Evolutionary conservation across 441 rosid genomes (phyloP).

Genomic region (Jatropha podagrica): DNA sequence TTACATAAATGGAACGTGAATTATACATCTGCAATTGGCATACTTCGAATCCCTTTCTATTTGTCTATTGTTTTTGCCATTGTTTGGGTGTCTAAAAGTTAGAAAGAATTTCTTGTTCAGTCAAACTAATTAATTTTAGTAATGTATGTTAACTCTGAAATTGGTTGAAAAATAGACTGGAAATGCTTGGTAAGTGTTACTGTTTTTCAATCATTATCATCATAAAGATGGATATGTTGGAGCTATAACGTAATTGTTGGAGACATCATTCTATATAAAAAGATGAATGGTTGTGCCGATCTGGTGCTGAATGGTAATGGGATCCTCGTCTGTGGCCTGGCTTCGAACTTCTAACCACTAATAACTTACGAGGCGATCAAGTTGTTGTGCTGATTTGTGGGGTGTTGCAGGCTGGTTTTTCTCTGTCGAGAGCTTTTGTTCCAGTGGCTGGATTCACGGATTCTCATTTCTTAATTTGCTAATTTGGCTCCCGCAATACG

Average conservation of each 20-base stretch:
- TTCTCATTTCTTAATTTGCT: not conserved
- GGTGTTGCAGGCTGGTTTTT: not conserved
- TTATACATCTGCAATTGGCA: not conserved
- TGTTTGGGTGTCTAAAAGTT: not conserved
- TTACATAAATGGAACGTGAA: not conserved
- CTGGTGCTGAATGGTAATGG: not conserved
- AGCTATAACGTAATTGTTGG: not conserved
- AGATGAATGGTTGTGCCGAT: not conserved
- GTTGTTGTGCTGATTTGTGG: not conserved
- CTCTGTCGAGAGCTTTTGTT: not conserved
- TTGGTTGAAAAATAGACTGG: not conserved
- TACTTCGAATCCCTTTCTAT: not conserved
- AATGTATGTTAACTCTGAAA: too few relatives aligned
- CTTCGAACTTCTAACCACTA: not conserved
- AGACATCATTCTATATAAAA: too few relatives aligned
- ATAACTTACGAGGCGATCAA: not conserved
- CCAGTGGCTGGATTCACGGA: too few relatives aligned
- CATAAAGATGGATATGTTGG: slow-evolving; percentile 1
- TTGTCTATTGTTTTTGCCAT: not conserved
- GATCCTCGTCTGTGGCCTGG: not conserved
- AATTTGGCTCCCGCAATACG: too few relatives aligned
- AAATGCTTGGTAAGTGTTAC: not conserved
- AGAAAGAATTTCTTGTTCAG: not conserved
- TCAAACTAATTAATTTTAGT: not conserved
- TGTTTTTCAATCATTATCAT: not conserved